These are phyloP conservation scores for Phaffia australis DNA, from an alignment of 768 basidiomycete genomes.

Conservation along the genomic window DNA sequence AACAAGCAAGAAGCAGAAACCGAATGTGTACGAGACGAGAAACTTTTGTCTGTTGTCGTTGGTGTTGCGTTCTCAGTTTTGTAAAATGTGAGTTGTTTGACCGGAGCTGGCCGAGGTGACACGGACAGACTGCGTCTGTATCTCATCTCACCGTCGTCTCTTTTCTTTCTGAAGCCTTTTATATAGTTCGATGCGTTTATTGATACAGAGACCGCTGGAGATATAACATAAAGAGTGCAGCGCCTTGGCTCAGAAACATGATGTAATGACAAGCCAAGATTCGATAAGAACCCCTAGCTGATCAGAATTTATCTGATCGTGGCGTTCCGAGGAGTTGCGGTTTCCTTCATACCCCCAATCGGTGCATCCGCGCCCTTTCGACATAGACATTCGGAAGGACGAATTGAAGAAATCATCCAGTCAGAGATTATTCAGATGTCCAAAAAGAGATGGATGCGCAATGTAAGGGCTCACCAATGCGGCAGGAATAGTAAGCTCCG, in stretches of 20 bases:
- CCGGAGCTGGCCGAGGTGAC: too few relatives aligned
- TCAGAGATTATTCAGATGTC: not conserved
- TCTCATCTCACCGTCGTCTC: too few relatives aligned
- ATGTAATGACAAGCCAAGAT: not conserved
- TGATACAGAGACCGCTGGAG: conserved; percentile 1
- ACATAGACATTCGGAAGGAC: not conserved
- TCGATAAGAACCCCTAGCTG: conserved; percentile 35
- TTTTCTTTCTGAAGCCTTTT: not conserved
- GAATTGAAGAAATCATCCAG: not conserved
- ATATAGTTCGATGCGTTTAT: not conserved
- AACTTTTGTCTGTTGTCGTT: too few relatives aligned
- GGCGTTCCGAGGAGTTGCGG: conserved; percentile 1
- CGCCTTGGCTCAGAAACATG: conserved; percentile 5
- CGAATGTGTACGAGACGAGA: too few relatives aligned
- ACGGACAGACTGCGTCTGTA: too few relatives aligned
- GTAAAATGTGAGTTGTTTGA: too few relatives aligned
- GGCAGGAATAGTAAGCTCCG: conserved; percentile 21
- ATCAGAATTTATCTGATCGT: conserved; percentile 42
- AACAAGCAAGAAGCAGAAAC: too few relatives aligned
- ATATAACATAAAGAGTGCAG: too few relatives aligned
- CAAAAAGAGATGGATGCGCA: too few relatives aligned
- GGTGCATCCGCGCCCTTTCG: conserved; percentile 19
- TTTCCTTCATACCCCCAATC: conserved; percentile 8
- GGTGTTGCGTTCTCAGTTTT: too few relatives aligned
- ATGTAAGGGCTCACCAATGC: conserved; percentile 4